Base-by-base conservation (phyloP, 306 rosid species). In the Pterocarpus santalinus region DNA sequence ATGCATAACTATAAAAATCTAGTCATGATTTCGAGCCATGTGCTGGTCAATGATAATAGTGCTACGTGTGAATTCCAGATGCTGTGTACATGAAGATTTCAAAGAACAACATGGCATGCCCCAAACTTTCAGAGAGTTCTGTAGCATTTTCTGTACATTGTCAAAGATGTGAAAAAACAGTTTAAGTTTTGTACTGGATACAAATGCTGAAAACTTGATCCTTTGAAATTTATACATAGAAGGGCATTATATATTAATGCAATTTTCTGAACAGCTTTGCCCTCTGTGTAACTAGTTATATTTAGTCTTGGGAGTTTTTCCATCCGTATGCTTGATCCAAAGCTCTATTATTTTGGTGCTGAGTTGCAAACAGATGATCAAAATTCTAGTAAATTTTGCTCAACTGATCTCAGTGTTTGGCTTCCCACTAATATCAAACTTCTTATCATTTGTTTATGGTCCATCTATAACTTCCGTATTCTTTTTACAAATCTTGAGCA, bases 351-450 rank as follows among this genome's bases (percentile, higher is more conserved):
- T 16, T 73, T 33, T 69, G 69, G 33, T 56, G 14, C 33, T 56
- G 30, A n/a, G 65, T 83, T 72, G 80, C 79, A 65, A 70, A 66
- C 67, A 3, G 49, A 75, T 66, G 55, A 52, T 73, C 13, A 5
- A 32, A 14, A 77, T 79, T 61, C 61, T 34, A n/a, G 33, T 13
- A 60, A 68, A 74, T 52, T 74, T 84, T 65, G 38, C 47, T 57
- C 52, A 66, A 43, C 64, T 32, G 64, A 79, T 41, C 13, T 69
- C 32, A 15, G 33, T 75, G 46, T 52, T 82, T 47, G 14, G 33
- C 16, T 69, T 75, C 70, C 63, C 8, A 47, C 72, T 9, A 17
- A 41, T 74, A 58, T 17, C 12, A 43, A 41, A 62, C 64, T 53
- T 49, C 78, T 76, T n/a, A 13, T 63, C 47, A 35, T 49, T 68